Evolutionary conservation across 164 flowering plant genomes (phyloP), one percentile per base, ranked within the genome.

Genomic region (Liriodendron chinense): DNA sequence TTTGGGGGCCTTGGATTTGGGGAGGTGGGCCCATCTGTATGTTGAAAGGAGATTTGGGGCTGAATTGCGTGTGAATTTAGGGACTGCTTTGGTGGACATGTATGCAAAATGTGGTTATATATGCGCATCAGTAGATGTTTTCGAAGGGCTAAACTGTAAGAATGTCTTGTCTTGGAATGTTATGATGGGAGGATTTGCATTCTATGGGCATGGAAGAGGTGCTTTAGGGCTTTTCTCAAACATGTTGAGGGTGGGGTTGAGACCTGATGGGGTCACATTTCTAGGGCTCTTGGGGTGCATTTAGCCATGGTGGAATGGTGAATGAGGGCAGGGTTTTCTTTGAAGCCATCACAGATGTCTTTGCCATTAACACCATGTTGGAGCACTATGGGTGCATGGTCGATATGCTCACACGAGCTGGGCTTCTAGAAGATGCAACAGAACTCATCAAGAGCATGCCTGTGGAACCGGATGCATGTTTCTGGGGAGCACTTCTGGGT

Each of bases 51-150:
- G 71, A 47, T 69, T 47, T 25, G 61, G 70, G n/a, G n/a, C 34
- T 23, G 70, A 47, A 24, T 64, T 64, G 70, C n/a, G 71, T 71
- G 68, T 65, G 22, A 70, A 49, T 23, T 21, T 76, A 9, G 74
- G 70, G 64, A 72, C 79, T 22, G 74, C 85, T 63, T 79, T 89
- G 67, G 71, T 91, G 68, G 92, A 88, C 80, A 86, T 86, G 87
- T 91, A 91, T 74, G 80, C 92, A 16, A 87, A 89, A 79, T 88
- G 90, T 79, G 90, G 90, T 22, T 47, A 13, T 22, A 22, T 76
- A 25, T 14, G 34, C 65, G 69, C 47, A 22, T 64, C 69, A 16
- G 7, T 65, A 10, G 22, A 16, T 21, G 22, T 74, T 64, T 74
- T 74, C 9, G 21, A 65, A n/a, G 76, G 47, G 1, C 48, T 74